Evolutionary conservation across 495 filamentous ascomycete species (phyloP).

Genomic region (Rostrohypoxylon terebratum): DNA sequence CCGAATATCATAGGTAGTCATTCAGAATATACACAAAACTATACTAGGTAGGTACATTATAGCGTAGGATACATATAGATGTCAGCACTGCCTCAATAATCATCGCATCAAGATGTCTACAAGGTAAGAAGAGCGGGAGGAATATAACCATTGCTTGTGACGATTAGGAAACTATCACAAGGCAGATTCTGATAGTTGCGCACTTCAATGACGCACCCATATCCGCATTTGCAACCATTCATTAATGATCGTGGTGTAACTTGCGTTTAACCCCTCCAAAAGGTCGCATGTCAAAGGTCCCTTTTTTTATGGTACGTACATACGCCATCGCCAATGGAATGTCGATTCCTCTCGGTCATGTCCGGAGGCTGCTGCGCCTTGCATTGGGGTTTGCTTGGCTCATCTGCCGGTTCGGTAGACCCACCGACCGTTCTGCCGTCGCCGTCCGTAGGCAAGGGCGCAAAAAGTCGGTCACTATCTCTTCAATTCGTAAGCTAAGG

Average conservation of each 20-base stretch:
- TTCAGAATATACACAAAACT: background rate
- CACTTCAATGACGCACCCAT: background rate
- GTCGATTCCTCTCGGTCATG: conserved; percentile 35
- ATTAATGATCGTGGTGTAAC: conserved; percentile 1
- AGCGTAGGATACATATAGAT: background rate
- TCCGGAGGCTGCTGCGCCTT: conserved; percentile 44
- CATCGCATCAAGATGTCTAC: background rate
- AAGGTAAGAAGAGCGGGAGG: background rate
- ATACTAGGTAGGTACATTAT: background rate
- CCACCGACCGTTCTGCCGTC: conserved; percentile 34
- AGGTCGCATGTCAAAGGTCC: background rate
- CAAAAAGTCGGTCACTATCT: conserved; percentile 43
- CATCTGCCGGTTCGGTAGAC: conserved; percentile 34
- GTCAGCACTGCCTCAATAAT: conserved; percentile 8
- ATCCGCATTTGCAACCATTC: conserved; percentile 8
- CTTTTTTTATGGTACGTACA: background rate
- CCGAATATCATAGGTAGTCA: background rate
- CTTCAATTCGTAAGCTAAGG: conserved; percentile 29
- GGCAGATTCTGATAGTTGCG: conserved; percentile 32
- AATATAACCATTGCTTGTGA: background rate
- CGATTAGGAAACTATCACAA: conserved; percentile 22
- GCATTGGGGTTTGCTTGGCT: conserved; percentile 12
- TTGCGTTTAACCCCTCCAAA: background rate
- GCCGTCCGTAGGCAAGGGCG: conserved; percentile 24
- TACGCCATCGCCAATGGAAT: background rate